A percentile compares a stretch with the other conserved stretches of the same genome.
Evolutionary conservation across 1,139 yeast genomes (phyloP).

Genomic region (Magnusiomyces sp.): DNA sequence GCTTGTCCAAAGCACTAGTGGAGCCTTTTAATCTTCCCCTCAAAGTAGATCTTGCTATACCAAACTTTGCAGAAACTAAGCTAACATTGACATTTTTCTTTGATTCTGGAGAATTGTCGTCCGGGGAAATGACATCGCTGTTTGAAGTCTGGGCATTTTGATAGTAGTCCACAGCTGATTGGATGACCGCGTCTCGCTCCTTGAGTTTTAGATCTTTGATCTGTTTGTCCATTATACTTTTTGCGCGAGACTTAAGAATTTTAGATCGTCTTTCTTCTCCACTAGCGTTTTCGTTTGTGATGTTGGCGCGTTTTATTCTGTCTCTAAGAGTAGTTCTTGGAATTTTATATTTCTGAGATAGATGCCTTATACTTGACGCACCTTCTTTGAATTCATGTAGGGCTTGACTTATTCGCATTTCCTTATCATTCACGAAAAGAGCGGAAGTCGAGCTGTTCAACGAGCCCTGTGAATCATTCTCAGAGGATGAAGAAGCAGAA

Average conservation of each 20-base stretch:
- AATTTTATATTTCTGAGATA: constrained; percentile 7
- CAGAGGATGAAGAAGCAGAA: too few species aligned
- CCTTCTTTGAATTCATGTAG: constrained; percentile 10
- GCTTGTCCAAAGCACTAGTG: background rate
- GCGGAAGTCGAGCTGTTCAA: too few species aligned
- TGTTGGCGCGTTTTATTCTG: constrained; percentile 13
- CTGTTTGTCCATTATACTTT: constrained; percentile 10
- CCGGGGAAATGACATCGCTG: too few species aligned
- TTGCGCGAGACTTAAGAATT: constrained; percentile 11
- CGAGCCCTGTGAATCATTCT: too few species aligned
- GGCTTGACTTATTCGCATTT: constrained; percentile 10
- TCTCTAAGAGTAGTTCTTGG: constrained; percentile 13
- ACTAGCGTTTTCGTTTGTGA: constrained; percentile 8
- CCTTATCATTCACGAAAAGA: constrained; percentile 7
- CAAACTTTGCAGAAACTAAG: constrained; percentile 8
- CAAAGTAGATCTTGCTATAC: constrained; percentile 12
- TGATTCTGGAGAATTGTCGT: too few species aligned
- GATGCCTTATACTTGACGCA: constrained; percentile 10
- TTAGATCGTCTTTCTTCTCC: constrained; percentile 9
- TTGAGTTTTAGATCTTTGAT: constrained; percentile 8
- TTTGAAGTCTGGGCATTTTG: constrained; percentile 2
- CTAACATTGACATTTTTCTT: too few species aligned
- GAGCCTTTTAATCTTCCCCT: constrained; percentile 11
- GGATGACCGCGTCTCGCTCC: constrained; percentile 11
- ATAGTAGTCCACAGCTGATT: constrained; percentile 11